Percentiles rank a stretch among this genome's conserved stretches.
Conservation (phyloP, 768 basidiomycete genomes). For the Boletus sp. region DNA sequence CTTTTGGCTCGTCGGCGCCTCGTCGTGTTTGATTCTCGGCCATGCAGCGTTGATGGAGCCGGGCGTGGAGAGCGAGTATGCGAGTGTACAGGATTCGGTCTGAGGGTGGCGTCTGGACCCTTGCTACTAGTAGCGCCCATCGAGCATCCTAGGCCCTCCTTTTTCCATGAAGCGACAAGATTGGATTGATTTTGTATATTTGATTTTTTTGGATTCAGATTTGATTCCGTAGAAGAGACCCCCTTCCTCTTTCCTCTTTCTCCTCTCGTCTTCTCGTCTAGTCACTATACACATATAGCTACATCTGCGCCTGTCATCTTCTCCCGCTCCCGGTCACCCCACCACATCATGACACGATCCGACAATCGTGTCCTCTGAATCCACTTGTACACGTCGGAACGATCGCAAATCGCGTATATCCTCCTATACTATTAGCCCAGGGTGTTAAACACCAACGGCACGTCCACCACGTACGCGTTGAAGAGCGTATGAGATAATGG, state of each 20-base stretch:
- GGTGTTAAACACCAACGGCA: background rate
- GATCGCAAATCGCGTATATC: background rate
- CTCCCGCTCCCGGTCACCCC: background rate
- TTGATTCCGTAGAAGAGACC: background rate
- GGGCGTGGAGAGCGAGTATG: conserved; percentile 93
- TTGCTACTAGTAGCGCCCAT: too few species aligned
- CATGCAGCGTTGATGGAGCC: conserved; percentile 92
- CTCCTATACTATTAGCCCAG: background rate
- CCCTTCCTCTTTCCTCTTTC: background rate
- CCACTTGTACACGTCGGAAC: background rate
- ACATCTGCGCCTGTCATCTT: background rate
- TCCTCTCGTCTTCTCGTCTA: background rate
- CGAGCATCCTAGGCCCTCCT: too few species aligned
- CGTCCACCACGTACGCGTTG: background rate
- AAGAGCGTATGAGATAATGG: background rate
- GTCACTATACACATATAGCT: background rate
- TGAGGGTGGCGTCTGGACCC: background rate
- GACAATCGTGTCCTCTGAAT: background rate
- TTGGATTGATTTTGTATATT: background rate
- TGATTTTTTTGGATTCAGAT: background rate
- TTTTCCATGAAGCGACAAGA: background rate
- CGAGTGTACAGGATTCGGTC: conserved; percentile 68
- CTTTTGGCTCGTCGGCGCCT: conserved; percentile 94
- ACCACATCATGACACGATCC: background rate
- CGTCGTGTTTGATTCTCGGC: conserved; percentile 75